These are phyloP conservation scores for Dactylonectria estremocensis DNA, from an alignment of 2,329 filamentous ascomycete species.

Conservation along the genomic window DNA sequence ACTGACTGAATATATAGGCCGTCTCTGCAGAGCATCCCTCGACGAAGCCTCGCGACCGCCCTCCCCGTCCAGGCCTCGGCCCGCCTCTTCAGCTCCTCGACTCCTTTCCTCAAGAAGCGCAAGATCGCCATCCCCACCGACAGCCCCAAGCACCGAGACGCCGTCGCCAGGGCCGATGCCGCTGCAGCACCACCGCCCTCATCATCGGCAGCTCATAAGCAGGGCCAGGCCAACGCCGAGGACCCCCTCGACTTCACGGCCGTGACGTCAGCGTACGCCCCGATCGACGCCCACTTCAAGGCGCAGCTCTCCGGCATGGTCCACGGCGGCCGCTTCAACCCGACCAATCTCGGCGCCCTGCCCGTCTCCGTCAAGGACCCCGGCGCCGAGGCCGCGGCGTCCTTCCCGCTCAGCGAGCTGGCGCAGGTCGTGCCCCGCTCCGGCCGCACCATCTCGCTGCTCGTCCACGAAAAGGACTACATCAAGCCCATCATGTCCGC, in stretches of 20 bases:
- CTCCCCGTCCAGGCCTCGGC: constrained; percentile 10
- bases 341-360: constrained; percentile 63
- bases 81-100: constrained; percentile 52
- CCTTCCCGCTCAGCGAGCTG: constrained; percentile 69
- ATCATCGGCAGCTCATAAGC: constrained; percentile 39
- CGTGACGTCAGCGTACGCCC: constrained; percentile 60
- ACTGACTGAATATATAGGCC: constrained; percentile 26
- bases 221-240: constrained; percentile 53
- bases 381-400: constrained; percentile 43
- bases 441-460: constrained; percentile 58
- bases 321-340: constrained; percentile 68
- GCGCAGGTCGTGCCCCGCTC: constrained; percentile 67
- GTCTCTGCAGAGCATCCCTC: constrained; percentile 35
- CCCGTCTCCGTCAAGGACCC: constrained; percentile 56
- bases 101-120: constrained; percentile 56
- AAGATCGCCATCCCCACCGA: constrained; percentile 53
- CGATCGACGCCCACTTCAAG: constrained; percentile 60
- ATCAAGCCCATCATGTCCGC: constrained; percentile 71
- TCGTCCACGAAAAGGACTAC: constrained; percentile 60
- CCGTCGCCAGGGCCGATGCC: constrained; percentile 36
- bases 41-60: constrained; percentile 17
- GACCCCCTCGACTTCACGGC: constrained; percentile 66
- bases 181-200: constrained; percentile 28
- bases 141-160: constrained; percentile 45
- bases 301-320: constrained; percentile 59